A percentile compares a stretch with the other conserved stretches of the same genome.
These are phyloP conservation scores for Saturnispora dispora DNA, from an alignment of 805 yeast genomes.

Conservation along the genomic window DNA sequence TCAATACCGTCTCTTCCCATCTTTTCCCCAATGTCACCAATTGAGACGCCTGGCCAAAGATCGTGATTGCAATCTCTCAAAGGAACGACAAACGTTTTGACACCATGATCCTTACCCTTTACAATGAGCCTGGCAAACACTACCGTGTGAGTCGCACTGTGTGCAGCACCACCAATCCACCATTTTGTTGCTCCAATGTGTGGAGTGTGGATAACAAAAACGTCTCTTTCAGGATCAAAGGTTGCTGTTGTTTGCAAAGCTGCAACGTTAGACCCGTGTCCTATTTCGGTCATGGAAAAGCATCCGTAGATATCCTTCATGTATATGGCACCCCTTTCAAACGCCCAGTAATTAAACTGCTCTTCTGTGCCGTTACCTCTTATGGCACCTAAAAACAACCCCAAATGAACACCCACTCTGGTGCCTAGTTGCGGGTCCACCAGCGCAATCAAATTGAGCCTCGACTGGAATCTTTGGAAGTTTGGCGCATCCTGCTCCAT, in stretches of 20 bases:
- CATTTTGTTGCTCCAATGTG: constrained; percentile 90
- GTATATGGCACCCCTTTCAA: constrained; percentile 51
- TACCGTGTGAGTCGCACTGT: constrained; percentile 81
- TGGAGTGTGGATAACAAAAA: constrained; percentile 75
- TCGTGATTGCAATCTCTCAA: constrained; percentile 68
- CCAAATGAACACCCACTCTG: constrained; percentile 81
- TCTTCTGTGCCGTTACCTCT: constrained; percentile 82
- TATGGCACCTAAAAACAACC: constrained; percentile 71
- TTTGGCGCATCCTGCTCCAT: constrained; percentile 37
- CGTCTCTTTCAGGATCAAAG: constrained; percentile 54
- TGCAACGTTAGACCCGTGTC: constrained; percentile 92
- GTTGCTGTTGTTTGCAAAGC: constrained; percentile 90
- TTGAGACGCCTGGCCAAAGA: constrained; percentile 65
- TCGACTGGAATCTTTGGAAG: constrained; percentile 42
- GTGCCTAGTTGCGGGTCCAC: constrained; percentile 77
- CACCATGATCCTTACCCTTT: constrained; percentile 81
- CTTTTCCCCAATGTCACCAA: constrained; percentile 91
- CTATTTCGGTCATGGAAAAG: constrained; percentile 88
- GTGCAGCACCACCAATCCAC: constrained; percentile 99
- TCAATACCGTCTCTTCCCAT: constrained; percentile 96
- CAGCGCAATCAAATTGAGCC: constrained; percentile 50
- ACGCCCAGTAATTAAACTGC: constrained; percentile 79
- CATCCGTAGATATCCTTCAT: constrained; percentile 71
- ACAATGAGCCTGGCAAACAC: constrained; percentile 79
- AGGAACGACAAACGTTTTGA: constrained; percentile 87